Base-by-base conservation (phyloP, 1,284 basidiomycete species). In the Boletus semigastroideus region DNA sequence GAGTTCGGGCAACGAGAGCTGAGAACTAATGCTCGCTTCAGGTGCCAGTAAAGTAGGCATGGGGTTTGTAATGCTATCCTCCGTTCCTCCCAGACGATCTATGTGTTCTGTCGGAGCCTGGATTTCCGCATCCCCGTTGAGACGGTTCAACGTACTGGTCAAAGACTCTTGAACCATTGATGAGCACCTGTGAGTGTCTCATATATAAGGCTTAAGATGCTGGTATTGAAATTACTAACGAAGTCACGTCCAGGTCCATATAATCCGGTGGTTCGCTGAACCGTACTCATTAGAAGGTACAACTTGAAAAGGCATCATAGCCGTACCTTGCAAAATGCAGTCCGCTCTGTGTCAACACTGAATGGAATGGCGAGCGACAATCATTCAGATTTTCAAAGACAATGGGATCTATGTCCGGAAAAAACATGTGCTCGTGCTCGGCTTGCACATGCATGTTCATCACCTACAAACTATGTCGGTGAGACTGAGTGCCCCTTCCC, bases 131-230 rank as follows among this genome's bases (percentile, higher is more conserved):
- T 17, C 8, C 7, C 17, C 16, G 9, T 36, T 10, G 9, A 36
- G 9, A n/a, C 3, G 33, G 8, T 9, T 34, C 4, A 40, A 30
- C 0, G n/a, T 25, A 27, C 37, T 37, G 25, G 6, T 19, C 14
- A 46, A 34, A 4, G 41, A 2, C 17, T 44, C 42, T 7, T 19
- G 34, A 5, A 22, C 5, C n/a, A 11, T 37, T 9, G 27, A 31
- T 34, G 43, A 11, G 49, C 33, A 30, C 25, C 59, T 60, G 28
- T 43, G n/a, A 25, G 40, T 19, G 5, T 12, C 13, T 10, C 22
- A 1, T 14, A 6, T 4, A 11, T 31, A 25, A 28, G 17, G 19
- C 6, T 25, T n/a, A 11, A 20, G 11, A 20, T 2, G 8, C 37
- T 8, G 7, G 1, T 33, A 40, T 42, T 8, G 12, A n/a, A 10